These are phyloP conservation scores for Huntiella abstrusa DNA, from an alignment of 2,329 filamentous ascomycete genomes.

Conservation along the genomic window DNA sequence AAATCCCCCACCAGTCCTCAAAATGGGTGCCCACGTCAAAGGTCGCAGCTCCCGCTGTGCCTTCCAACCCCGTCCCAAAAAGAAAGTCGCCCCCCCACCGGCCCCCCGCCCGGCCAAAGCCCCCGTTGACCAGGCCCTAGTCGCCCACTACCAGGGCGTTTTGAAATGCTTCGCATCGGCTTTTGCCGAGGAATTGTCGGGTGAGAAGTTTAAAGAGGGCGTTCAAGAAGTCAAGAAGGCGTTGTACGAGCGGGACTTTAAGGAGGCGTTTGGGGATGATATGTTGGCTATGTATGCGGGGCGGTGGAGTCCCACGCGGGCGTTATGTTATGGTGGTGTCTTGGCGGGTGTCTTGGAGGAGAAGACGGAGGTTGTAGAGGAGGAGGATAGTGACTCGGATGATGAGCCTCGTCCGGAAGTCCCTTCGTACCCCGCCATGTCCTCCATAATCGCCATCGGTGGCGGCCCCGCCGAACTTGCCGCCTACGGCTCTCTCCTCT, in stretches of 20 bases:
- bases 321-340: conserved; percentile 58
- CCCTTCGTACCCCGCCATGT: not conserved
- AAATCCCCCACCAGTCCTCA: too few species aligned
- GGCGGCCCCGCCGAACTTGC: conserved; percentile 45
- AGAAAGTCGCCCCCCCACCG: conserved; percentile 1
- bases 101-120: conserved; percentile 1
- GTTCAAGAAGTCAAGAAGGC: conserved; percentile 75
- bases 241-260: conserved; percentile 73
- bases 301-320: conserved; percentile 75
- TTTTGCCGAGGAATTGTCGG: conserved; percentile 33
- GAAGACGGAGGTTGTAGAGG: not conserved
- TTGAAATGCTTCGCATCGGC: conserved; percentile 54
- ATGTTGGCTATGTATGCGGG: conserved; percentile 69
- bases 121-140: conserved; percentile 1
- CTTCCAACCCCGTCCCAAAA: conserved; percentile 11
- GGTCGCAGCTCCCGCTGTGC: conserved; percentile 10
- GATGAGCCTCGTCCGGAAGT: not conserved
- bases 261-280: conserved; percentile 54
- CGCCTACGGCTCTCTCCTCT: conserved; percentile 26
- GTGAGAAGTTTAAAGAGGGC: conserved; percentile 28
- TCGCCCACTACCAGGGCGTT: conserved; percentile 19
- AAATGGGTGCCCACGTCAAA: conserved; percentile 10
- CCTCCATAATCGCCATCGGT: conserved; percentile 30
- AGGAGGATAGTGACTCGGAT: not conserved
- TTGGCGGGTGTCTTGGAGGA: conserved; percentile 17